Base-by-base conservation (phyloP, 805 yeast genomes). In the Wickerhamiella hasegawae region DNA sequence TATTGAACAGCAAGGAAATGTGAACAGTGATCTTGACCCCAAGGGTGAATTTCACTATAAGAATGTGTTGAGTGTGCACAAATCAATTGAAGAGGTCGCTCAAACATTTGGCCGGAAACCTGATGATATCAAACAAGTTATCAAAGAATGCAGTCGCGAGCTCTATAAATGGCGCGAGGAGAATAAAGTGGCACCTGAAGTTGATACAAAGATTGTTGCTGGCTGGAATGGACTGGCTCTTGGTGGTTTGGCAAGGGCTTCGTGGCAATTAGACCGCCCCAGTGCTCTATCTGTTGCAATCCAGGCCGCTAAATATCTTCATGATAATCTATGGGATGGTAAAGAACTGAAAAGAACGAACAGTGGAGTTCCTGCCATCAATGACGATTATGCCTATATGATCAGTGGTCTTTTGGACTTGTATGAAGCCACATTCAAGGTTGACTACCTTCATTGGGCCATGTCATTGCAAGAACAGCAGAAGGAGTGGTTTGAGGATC, bases 141-240 rank as follows among this genome's bases (percentile, higher is more conserved):
- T 60, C 4, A 41, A 43, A 0, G 28, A 39, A 6, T 35, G 64
- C 6, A 33, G 47, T 14, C 14, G 5, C 5, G 48, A 43, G 30
- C 48, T 55, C 24, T 39, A 27, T 4, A 32, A 40, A 28, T 45
- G 46, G 42, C 45, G 59, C 10, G 43, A 36, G 4, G 33, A 23
- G 9, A 39, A 44, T 20, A 38, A 48, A 8, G 33, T 51, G 15
- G 43, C 51, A 4, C 55, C 58, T 2, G 43, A 46, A n/a, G 49
- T 65, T 4, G 55, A 52, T 8, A 41, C 40, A n/a, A 55, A 57
- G 43, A 42, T 54, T 16, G 49, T 57, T 14, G 48, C 57, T 10
- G 40, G 53, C 12, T 57, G 61, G 61, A 57, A 57, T 36, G 62
- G 60, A 1, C 45, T 50, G 4, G 58, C 59, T 4, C 50, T 59